Conservation (phyloP, 2,329 filamentous ascomycete species). For the Trichophyton equinum region DNA sequence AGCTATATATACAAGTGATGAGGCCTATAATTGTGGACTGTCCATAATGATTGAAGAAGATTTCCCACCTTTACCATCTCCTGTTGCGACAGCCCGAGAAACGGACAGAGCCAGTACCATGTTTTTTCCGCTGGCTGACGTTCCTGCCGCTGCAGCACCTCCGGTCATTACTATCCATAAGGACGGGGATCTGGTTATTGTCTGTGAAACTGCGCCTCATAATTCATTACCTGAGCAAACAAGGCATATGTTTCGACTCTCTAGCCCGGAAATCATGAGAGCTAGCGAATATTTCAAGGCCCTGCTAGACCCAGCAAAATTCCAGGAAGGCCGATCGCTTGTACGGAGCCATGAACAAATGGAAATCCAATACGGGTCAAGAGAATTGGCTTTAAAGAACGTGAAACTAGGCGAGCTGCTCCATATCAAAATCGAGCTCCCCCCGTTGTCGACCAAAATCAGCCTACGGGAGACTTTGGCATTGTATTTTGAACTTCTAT, state of each 20-base stretch:
- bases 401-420: constrained; percentile 20
- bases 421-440: constrained; percentile 19
- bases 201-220: constrained; percentile 17
- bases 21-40: background rate
- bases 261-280: constrained; percentile 20
- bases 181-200: constrained; percentile 27
- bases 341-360: constrained; percentile 17
- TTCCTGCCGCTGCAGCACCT: background rate
- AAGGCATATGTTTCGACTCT: constrained; percentile 24
- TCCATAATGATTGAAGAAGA: background rate
- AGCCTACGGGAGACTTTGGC: constrained; percentile 5
- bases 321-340: constrained; percentile 28
- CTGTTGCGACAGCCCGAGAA: background rate
- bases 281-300: constrained; percentile 31
- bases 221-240: background rate
- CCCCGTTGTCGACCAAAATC: constrained; percentile 19
- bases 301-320: constrained; percentile 31
- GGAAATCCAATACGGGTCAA: constrained; percentile 9
- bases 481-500: constrained; percentile 10
- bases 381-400: constrained; percentile 5
- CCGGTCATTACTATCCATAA: constrained; percentile 13
- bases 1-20: background rate
- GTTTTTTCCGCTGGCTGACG: no score
- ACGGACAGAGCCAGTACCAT: background rate
- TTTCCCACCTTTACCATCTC: background rate